phyloP scores from a whole-genome alignment of 768 basidiomycete species.

The Trametes coccinea region DNA sequence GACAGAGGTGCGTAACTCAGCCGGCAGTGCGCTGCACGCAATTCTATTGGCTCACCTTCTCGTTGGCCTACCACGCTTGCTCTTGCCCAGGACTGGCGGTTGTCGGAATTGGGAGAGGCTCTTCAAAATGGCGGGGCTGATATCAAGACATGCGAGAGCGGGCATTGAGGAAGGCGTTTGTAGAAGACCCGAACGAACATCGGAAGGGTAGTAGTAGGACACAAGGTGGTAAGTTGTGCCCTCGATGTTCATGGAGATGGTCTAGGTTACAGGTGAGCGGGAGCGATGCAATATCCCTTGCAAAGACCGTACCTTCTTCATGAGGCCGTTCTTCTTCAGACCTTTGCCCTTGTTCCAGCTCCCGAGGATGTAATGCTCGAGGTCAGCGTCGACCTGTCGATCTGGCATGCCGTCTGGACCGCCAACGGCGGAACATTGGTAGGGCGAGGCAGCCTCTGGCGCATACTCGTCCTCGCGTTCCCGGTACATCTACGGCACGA shows the following conservation, averaged over 20 bases:
- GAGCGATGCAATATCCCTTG: neutral
- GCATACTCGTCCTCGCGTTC: slow-evolving; percentile 21
- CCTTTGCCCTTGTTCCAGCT: slow-evolving; percentile 25
- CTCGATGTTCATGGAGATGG: slow-evolving; percentile 21
- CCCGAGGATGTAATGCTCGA: slow-evolving; percentile 23
- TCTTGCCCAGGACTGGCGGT: slow-evolving; percentile 6
- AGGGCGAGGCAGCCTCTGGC: slow-evolving; percentile 9
- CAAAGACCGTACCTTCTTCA: slow-evolving; percentile 23
- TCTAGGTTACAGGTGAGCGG: slow-evolving; percentile 1
- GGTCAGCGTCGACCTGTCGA: slow-evolving; percentile 11
- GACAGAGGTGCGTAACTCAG: neutral
- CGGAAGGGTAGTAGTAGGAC: slow-evolving; percentile 23
- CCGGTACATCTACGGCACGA: slow-evolving; percentile 18
- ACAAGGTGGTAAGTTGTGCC: slow-evolving; percentile 23
- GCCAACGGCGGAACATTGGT: slow-evolving; percentile 15
- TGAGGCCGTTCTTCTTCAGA: slow-evolving; percentile 24
- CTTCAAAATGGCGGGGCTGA: slow-evolving; percentile 12
- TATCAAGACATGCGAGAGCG: slow-evolving; percentile 7
- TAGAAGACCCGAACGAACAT: slow-evolving; percentile 18
- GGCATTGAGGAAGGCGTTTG: slow-evolving; percentile 19
- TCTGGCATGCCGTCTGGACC: neutral
- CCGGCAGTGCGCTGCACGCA: neutral
- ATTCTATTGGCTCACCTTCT: neutral
- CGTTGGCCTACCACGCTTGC: slow-evolving; percentile 1
- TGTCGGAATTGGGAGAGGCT: slow-evolving; percentile 18